phyloP scores from a whole-genome alignment of 179 eudicot species.

The Carnegiea gigantea region DNA sequence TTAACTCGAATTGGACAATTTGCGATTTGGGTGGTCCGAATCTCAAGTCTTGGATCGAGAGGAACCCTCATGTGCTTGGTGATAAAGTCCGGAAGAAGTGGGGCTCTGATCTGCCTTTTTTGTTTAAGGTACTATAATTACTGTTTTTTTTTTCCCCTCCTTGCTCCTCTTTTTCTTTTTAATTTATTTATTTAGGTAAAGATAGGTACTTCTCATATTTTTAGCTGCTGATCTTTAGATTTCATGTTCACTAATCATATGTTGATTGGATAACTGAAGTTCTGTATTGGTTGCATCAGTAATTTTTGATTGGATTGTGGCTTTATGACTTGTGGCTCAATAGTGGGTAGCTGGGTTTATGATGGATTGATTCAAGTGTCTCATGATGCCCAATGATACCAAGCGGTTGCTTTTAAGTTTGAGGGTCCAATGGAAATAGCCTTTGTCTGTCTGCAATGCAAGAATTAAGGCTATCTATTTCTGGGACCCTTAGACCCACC shows the following conservation, averaged over 20 bases:
- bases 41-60: constrained; percentile 70
- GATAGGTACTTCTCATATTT: background rate
- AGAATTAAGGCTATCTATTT: background rate
- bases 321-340: background rate
- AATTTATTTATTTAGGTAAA: too few relatives aligned
- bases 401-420: background rate
- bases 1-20: background rate
- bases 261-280: background rate
- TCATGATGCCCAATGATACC: background rate
- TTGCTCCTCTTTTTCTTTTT: too few relatives aligned
- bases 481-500: background rate
- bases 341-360: background rate
- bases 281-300: background rate
- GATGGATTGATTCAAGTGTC: background rate
- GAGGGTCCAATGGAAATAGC: background rate
- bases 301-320: background rate
- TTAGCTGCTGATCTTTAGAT: constrained; percentile 1
- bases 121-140: constrained; percentile 64
- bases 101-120: constrained; percentile 81
- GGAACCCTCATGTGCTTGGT: constrained; percentile 70
- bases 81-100: constrained; percentile 61
- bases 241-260: background rate
- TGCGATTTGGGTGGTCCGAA: constrained; percentile 36
- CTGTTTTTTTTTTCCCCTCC: background rate
- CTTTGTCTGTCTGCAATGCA: background rate